phyloP scores from a whole-genome alignment of 441 rosid genomes.

The Rhodomyrtus psidioides region DNA sequence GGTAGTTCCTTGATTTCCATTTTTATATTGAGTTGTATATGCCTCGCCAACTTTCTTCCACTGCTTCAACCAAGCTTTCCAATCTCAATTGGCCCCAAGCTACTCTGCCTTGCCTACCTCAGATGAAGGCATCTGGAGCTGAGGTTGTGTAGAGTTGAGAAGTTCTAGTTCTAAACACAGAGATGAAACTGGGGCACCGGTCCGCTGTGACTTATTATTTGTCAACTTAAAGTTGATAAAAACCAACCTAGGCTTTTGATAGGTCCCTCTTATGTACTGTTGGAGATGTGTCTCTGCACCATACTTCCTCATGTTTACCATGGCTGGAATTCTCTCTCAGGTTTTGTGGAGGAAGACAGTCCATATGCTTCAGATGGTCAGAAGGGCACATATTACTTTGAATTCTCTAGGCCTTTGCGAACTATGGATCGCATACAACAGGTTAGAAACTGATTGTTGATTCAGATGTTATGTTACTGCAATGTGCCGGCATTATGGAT shows the following conservation, averaged over 20 bases:
- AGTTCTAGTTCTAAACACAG: not conserved
- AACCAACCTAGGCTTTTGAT: not conserved
- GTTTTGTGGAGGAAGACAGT: constrained; percentile 81
- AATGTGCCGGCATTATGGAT: not conserved
- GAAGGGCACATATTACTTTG: constrained; percentile 79
- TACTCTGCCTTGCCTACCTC: not conserved
- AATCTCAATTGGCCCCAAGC: not conserved
- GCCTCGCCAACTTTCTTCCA: not conserved
- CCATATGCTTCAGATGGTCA: constrained; percentile 62
- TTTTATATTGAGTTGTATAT: not conserved
- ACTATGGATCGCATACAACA: constrained; percentile 87
- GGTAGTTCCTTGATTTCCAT: constrained; percentile 26
- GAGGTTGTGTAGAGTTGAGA: not conserved
- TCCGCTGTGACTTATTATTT: not conserved
- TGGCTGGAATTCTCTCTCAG: constrained; percentile 20
- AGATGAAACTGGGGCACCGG: not conserved
- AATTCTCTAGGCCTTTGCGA: constrained; percentile 86
- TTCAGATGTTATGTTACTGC: not conserved
- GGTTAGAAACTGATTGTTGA: constrained; percentile 25
- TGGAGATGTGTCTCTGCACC: not conserved
- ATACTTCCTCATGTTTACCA: not conserved
- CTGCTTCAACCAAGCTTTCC: not conserved
- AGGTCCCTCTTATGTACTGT: not conserved
- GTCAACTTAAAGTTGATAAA: not conserved
- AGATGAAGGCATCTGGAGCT: not conserved